Evolutionary conservation across 768 basidiomycete genomes (phyloP).

Genomic region (Lactarius evosmus): DNA sequence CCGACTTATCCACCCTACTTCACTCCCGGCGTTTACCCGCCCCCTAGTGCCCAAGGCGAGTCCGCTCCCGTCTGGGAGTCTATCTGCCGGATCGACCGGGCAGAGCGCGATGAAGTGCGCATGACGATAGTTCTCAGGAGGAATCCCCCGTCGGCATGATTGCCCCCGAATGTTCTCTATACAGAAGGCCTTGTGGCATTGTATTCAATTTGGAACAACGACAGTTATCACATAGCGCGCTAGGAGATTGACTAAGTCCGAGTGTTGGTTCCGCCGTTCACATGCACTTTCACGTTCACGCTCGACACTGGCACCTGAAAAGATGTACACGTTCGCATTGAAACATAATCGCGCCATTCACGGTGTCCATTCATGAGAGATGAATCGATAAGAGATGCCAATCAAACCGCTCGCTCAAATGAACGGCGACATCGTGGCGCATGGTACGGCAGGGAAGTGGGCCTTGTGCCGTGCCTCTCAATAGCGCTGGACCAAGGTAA

Average conservation of each 20-base stretch:
- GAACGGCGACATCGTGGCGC: background rate
- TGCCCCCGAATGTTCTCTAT: background rate
- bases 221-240: background rate
- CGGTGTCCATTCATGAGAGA: background rate
- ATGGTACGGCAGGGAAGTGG: background rate
- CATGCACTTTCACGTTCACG: background rate
- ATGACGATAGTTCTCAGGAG: background rate
- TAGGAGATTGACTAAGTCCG: background rate
- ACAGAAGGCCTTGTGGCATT: background rate
- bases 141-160: background rate
- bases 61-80: background rate
- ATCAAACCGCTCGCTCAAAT: background rate
- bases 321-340: background rate
- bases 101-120: background rate
- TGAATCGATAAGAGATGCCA: background rate
- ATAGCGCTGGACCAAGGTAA: background rate
- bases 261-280: background rate
- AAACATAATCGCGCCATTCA: background rate
- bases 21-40: background rate
- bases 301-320: background rate
- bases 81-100: background rate
- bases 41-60: background rate
- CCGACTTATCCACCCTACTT: background rate
- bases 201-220: background rate
- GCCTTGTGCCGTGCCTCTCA: background rate